phyloP scores from a whole-genome alignment of 2,329 filamentous ascomycete genomes.

The Ilyonectria destructans region DNA sequence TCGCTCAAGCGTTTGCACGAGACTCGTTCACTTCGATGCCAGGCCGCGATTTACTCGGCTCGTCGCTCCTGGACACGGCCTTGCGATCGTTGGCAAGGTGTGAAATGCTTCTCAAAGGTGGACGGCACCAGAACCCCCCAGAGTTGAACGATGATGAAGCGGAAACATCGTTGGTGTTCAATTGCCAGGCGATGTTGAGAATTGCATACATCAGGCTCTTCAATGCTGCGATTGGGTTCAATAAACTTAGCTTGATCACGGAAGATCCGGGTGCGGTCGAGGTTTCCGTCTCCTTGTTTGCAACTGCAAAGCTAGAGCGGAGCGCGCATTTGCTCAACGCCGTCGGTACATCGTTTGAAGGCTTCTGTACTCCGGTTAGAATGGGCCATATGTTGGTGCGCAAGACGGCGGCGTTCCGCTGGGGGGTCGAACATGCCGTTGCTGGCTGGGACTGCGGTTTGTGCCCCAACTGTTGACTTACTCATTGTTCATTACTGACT shows the following conservation, averaged over 20 bases:
- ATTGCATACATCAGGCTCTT: slow-evolving; percentile 33
- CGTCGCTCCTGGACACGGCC: slow-evolving; percentile 16
- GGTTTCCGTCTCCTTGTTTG: slow-evolving; percentile 16
- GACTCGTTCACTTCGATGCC: background rate
- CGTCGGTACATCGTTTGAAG: slow-evolving; percentile 28
- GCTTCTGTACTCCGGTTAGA: slow-evolving; percentile 26
- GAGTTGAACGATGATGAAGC: slow-evolving; percentile 5
- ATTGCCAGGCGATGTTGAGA: slow-evolving; percentile 30
- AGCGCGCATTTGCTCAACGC: slow-evolving; percentile 22
- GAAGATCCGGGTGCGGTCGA: slow-evolving; percentile 13
- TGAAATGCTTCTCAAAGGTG: slow-evolving; percentile 4
- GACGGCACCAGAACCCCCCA: background rate
- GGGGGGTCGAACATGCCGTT: slow-evolving; percentile 36
- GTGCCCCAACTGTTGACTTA: background rate
- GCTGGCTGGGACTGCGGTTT: slow-evolving; percentile 36
- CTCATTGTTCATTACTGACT: background rate
- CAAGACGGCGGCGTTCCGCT: slow-evolving; percentile 37
- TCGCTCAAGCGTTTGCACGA: slow-evolving; percentile 17
- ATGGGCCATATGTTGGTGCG: slow-evolving; percentile 33
- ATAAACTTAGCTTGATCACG: slow-evolving; percentile 16
- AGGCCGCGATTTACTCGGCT: background rate
- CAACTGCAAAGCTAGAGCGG: slow-evolving; percentile 5
- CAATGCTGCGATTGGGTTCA: background rate
- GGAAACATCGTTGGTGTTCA: slow-evolving; percentile 22
- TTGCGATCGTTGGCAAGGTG: slow-evolving; percentile 23